Conservation (phyloP, 208 protist genomes). For the Crithidia mellificae region DNA sequence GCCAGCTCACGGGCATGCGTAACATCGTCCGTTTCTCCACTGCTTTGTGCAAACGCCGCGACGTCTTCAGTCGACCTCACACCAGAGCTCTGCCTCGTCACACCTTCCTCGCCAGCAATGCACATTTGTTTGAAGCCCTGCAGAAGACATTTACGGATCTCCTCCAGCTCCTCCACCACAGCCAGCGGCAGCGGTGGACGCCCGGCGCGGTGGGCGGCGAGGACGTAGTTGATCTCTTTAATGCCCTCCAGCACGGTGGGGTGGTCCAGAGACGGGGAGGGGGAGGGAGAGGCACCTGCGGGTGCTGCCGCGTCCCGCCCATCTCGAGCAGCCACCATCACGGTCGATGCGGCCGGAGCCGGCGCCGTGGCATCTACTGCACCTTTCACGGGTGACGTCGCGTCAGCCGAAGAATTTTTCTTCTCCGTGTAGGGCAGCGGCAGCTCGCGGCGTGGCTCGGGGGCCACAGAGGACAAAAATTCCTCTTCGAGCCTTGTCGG, state of each 20-base stretch:
- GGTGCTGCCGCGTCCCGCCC: too few relatives aligned
- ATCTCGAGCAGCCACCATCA: not conserved
- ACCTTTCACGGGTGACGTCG: not conserved
- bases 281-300: not conserved
- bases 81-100: not conserved
- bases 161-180: conserved; percentile 49
- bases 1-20: not conserved
- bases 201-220: conserved; percentile 31
- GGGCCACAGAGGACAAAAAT: not conserved
- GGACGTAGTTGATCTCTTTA: conserved; percentile 43
- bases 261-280: conserved; percentile 11
- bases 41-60: not conserved
- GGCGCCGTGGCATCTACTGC: not conserved
- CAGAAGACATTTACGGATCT: conserved; percentile 36
- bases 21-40: not conserved
- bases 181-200: conserved; percentile 23
- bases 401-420: not conserved
- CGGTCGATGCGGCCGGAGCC: not conserved
- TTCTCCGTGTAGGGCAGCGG: conserved; percentile 5
- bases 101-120: not conserved
- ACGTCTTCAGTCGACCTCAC: not conserved
- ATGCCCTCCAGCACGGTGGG: conserved; percentile 34
- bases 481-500: not conserved
- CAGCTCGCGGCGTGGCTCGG: conserved; percentile 19
- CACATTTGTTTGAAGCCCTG: conserved; percentile 13